phyloP scores from a whole-genome alignment of 208 protist species.

The Leishmania braziliensis region DNA sequence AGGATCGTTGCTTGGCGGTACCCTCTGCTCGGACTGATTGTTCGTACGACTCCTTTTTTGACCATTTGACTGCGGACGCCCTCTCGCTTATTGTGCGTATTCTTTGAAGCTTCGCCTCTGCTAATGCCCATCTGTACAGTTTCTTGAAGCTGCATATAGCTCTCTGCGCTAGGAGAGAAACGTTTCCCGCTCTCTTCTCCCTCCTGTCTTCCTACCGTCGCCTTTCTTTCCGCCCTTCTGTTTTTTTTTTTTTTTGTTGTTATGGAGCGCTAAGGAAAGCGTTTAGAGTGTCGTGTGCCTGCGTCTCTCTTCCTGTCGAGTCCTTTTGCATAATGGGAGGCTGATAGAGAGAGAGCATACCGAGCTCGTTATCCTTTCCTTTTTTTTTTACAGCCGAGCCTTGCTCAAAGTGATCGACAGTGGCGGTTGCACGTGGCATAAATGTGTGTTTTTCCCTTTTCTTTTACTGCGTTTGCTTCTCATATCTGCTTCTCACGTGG shows the following conservation, averaged over 20 bases:
- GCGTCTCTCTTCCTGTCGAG: slow-evolving; percentile 10
- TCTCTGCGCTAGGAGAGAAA: not conserved
- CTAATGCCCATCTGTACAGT: not conserved
- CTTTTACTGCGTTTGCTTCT: not conserved
- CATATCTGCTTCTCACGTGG: not conserved
- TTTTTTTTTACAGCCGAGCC: slow-evolving; percentile 9
- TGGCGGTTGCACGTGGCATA: not conserved
- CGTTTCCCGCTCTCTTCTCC: not conserved
- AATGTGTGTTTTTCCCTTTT: slow-evolving; percentile 4
- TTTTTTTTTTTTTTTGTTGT: not conserved
- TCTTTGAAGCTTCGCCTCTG: not conserved
- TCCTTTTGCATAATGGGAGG: not conserved
- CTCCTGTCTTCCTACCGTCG: not conserved
- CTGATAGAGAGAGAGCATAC: not conserved
- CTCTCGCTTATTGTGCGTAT: not conserved
- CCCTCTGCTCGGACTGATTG: not conserved
- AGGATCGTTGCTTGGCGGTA: not conserved
- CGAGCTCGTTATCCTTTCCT: slow-evolving; percentile 13
- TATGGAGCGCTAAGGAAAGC: not conserved
- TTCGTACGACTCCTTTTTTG: not conserved
- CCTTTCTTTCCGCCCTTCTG: not conserved
- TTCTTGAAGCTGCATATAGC: not conserved
- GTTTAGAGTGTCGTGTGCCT: not conserved
- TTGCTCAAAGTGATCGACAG: not conserved
- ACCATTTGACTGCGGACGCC: not conserved